phyloP scores from a whole-genome alignment of 768 basidiomycete species.

The Tephrocybe sp. region DNA sequence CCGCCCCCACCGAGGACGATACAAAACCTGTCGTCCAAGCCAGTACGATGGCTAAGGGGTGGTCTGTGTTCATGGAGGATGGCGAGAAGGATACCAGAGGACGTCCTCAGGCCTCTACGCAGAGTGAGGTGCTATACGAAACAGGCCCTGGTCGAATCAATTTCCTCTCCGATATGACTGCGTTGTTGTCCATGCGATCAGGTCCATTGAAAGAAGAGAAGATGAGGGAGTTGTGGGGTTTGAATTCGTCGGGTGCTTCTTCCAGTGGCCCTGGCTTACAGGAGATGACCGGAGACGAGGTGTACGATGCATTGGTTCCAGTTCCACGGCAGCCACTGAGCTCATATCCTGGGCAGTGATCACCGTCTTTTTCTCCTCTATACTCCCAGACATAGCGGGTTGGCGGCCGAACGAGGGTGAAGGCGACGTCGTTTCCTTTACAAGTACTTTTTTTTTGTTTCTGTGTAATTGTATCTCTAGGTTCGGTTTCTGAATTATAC shows the following conservation, averaged over 20 bases:
- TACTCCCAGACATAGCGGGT: too few species aligned
- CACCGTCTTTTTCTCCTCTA: neutral
- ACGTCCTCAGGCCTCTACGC: too few species aligned
- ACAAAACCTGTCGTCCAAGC: neutral
- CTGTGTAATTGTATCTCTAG: neutral
- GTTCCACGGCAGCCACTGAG: neutral
- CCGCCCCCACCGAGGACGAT: neutral
- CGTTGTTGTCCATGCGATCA: neutral
- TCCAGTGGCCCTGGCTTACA: neutral
- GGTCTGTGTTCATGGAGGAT: neutral
- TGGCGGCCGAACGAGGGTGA: too few species aligned
- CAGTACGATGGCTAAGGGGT: neutral
- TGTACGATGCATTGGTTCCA: neutral
- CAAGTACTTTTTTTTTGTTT: neutral
- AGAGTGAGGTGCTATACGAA: neutral
- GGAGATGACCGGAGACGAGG: neutral
- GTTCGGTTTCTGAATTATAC: too few species aligned
- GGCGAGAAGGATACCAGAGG: neutral
- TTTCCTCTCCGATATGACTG: neutral
- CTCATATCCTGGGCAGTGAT: neutral
- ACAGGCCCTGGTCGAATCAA: neutral
- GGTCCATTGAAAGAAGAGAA: constrained; percentile 1
- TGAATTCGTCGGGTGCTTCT: neutral
- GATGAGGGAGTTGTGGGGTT: neutral
- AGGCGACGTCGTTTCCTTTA: too few species aligned